Evolutionary conservation across 192 early-diverging fungal species (phyloP), one percentile per base, ranked within the genome.

Genomic region (Spizellomyces punctatus): DNA sequence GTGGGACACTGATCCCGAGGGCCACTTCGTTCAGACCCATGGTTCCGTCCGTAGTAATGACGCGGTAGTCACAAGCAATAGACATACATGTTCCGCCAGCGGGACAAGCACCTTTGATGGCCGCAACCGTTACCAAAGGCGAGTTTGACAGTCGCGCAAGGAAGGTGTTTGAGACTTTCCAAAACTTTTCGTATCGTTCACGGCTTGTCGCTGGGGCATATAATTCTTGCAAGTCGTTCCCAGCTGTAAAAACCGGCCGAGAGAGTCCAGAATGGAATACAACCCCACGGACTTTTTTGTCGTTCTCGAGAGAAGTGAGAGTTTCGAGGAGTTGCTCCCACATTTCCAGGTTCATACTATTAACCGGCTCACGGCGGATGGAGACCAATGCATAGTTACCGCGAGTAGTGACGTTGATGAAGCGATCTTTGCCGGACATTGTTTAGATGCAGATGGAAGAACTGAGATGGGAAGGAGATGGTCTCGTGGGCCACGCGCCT

Each of bases 211-310:
- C 67, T 5, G 73, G 71, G 41, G 80, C 83, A 46, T 77, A 76
- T 5, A 79, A 67, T 64, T 79, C 79, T 17, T 67, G 67, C 12
- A 84, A 17, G 64, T 84, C 83, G 71, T 84, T 84, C 4, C 83
- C 83, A 41, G 83, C 83, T 8, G 79, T 84, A 75, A 84, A 84
- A 47, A 84, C 72, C 55, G 74, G 60, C 22, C 77, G 64, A 7
- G 66, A 47, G 4, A 84, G 72, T 19, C 76, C 79, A 16, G 83
- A 84, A 58, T 19, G 52, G 49, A 84, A 71, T 62, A 84, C 75
- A 21, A 82, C 21, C n/a, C 62, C 83, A 19, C 80, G 64, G 54
- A 82, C 70, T 12, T 59, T 44, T 36, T 36, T 36, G 63, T 77
- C 60, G 10, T 63, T 44, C 67, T 84, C 82, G 59, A 67, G 46